Conservation (phyloP, 2,329 filamentous ascomycete genomes). For the Akanthomyces lecanii region DNA sequence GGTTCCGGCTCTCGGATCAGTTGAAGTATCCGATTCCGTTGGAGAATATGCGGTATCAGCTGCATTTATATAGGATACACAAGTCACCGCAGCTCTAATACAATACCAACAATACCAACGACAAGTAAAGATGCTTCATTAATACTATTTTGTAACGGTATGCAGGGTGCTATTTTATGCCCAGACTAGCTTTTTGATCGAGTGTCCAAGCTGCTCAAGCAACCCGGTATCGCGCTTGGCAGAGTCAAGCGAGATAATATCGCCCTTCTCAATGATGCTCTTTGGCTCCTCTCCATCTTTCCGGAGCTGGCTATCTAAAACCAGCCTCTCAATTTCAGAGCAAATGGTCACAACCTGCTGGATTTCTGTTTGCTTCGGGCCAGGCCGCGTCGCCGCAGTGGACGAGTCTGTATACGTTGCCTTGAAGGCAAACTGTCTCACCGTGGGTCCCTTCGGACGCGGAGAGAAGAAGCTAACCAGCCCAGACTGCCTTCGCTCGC, state of each 20-base stretch:
- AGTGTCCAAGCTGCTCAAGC: slow-evolving; percentile 82
- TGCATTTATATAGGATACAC: slow-evolving; percentile 67
- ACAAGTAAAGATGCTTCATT: slow-evolving; percentile 1
- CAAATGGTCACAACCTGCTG: slow-evolving; percentile 63
- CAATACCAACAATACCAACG: background rate
- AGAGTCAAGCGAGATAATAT: slow-evolving; percentile 80
- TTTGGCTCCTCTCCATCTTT: slow-evolving; percentile 40
- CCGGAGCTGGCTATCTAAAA: slow-evolving; percentile 44
- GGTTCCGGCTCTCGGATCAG: slow-evolving; percentile 70
- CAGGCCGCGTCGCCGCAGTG: slow-evolving; percentile 47
- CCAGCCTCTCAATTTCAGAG: slow-evolving; percentile 69
- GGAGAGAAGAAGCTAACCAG: slow-evolving; percentile 42
- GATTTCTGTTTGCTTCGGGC: slow-evolving; percentile 46
- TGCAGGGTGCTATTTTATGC: slow-evolving; percentile 34
- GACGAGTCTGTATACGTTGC: slow-evolving; percentile 52
- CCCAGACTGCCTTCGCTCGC: slow-evolving; percentile 27
- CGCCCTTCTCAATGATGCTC: slow-evolving; percentile 51
- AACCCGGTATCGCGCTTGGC: slow-evolving; percentile 83
- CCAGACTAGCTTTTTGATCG: slow-evolving; percentile 93
- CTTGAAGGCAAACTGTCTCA: slow-evolving; percentile 51
- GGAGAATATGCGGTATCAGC: slow-evolving; percentile 93
- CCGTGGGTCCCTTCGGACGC: slow-evolving; percentile 30
- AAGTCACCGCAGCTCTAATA: background rate
- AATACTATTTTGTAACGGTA: slow-evolving; percentile 12
- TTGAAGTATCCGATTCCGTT: slow-evolving; percentile 78